Evolutionary conservation across 2,329 filamentous ascomycete species (phyloP).

Genomic region (Hymenotorrendiella dingleyae): DNA sequence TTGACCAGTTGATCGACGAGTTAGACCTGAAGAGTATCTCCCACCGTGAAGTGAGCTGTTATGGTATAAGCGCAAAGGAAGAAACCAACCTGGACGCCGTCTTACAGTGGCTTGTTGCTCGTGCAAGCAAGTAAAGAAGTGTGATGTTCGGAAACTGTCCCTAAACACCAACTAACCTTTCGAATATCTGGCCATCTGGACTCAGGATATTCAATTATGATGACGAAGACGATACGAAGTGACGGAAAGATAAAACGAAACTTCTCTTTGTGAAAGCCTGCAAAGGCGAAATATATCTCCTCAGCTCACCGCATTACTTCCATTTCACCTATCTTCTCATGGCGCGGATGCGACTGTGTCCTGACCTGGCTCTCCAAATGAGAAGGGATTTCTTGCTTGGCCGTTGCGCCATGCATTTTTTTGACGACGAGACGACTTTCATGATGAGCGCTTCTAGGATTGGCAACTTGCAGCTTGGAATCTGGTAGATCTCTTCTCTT

Average conservation of each 20-base stretch:
- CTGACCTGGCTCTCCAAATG: conserved; percentile 2
- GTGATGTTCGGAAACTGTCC: conserved; percentile 1
- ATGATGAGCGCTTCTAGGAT: conserved; percentile 20
- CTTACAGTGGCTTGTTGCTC: conserved; percentile 91
- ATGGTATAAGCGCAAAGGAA: conserved; percentile 97
- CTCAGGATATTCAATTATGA: conserved; percentile 39
- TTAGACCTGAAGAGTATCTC: conserved; percentile 85
- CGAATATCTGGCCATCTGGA: conserved; percentile 18
- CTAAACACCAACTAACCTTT: conserved; percentile 4
- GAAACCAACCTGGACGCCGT: conserved; percentile 98
- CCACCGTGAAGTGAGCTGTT: conserved; percentile 93
- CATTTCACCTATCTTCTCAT: conserved; percentile 9
- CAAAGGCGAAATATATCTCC: conserved; percentile 40
- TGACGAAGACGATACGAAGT: conserved; percentile 38
- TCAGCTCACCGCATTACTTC: conserved; percentile 26
- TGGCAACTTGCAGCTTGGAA: conserved; percentile 6
- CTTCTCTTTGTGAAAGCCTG: conserved; percentile 32
- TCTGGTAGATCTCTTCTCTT: conserved; percentile 17
- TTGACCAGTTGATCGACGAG: conserved; percentile 91
- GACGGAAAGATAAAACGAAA: conserved; percentile 42
- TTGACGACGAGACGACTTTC: conserved; percentile 26
- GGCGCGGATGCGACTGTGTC: conserved; percentile 6
- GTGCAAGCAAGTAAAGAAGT: conserved; percentile 64
- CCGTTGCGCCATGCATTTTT: conserved; percentile 16
- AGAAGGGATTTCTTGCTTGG: conserved; percentile 16